phyloP scores from a whole-genome alignment of 805 yeast species.

The Candida bentonensis region DNA sequence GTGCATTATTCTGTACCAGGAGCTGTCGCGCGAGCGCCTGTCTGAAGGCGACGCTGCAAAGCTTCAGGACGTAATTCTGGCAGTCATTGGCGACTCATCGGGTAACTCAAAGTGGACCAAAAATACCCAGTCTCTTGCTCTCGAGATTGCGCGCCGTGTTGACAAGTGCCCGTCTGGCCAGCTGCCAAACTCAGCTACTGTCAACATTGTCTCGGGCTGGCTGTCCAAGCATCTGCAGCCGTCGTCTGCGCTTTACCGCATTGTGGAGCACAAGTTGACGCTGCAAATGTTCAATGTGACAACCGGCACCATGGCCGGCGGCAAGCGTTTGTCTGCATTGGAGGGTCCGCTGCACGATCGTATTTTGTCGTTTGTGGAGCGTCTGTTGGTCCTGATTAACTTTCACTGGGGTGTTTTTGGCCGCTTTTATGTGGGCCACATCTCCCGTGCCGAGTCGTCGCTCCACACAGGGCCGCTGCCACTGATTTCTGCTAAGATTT shows the following conservation, averaged over 20 bases:
- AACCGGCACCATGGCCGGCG: conserved; percentile 7
- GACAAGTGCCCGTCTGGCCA: conserved; percentile 7
- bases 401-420: conserved; percentile 82
- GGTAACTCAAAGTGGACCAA: conserved; percentile 88
- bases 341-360: conserved; percentile 22
- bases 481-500: neutral
- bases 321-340: conserved; percentile 11
- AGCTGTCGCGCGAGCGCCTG: conserved; percentile 30
- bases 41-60: conserved; percentile 22
- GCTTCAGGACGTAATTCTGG: conserved; percentile 57
- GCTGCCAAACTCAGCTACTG: conserved; percentile 27
- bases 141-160: conserved; percentile 40
- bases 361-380: conserved; percentile 40
- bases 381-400: conserved; percentile 50
- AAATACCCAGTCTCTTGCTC: conserved; percentile 56
- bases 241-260: conserved; percentile 55
- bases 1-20: conserved; percentile 60
- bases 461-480: neutral
- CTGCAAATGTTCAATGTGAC: conserved; percentile 7
- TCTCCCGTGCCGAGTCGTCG: neutral
- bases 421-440: conserved; percentile 35
- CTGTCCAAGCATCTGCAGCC: conserved; percentile 79
- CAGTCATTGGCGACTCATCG: conserved; percentile 71
- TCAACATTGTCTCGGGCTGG: conserved; percentile 64
- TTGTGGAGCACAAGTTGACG: conserved; percentile 46